Evolutionary conservation across 2,329 filamentous ascomycete species (phyloP).

Genomic region (Cercospora sp.): DNA sequence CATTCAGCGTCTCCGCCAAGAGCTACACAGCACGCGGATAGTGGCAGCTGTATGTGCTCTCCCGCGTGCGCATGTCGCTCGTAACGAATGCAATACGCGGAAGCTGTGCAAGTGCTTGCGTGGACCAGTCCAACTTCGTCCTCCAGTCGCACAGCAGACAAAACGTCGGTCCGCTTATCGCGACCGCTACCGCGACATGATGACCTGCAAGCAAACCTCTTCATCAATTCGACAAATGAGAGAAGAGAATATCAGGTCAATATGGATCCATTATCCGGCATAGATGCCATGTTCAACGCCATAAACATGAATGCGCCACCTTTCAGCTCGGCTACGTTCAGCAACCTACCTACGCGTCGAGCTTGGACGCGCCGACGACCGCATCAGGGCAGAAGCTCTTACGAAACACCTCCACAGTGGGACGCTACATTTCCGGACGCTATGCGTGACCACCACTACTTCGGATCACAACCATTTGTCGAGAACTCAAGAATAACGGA

Average conservation of each 20-base stretch:
- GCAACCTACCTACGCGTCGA: not conserved
- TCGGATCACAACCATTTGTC: slow-evolving; percentile 4
- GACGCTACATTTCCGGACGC: slow-evolving; percentile 6
- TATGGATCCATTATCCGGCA: not conserved
- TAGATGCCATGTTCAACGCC: slow-evolving; percentile 16
- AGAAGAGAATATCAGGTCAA: not conserved
- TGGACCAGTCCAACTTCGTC: not conserved
- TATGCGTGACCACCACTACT: slow-evolving; percentile 15
- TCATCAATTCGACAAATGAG: not conserved
- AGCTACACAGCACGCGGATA: not conserved
- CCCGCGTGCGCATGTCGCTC: slow-evolving; percentile 6
- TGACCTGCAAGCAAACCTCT: slow-evolving; percentile 9
- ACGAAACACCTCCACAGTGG: not conserved
- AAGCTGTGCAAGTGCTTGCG: not conserved
- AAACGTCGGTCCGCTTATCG: not conserved
- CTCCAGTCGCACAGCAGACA: slow-evolving; percentile 12
- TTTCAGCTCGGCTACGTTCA: slow-evolving; percentile 1
- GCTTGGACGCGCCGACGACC: slow-evolving; percentile 10
- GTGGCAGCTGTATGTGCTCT: slow-evolving; percentile 13
- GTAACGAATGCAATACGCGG: slow-evolving; percentile 11
- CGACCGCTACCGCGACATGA: not conserved
- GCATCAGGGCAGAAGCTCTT: slow-evolving; percentile 1
- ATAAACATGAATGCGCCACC: slow-evolving; percentile 15
- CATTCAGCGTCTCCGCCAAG: not conserved
- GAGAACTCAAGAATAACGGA: slow-evolving; percentile 15